Evolutionary conservation across 768 basidiomycete species (phyloP), one percentile per base, ranked within the genome.

Genomic region (Rhizopogon salebrosus): DNA sequence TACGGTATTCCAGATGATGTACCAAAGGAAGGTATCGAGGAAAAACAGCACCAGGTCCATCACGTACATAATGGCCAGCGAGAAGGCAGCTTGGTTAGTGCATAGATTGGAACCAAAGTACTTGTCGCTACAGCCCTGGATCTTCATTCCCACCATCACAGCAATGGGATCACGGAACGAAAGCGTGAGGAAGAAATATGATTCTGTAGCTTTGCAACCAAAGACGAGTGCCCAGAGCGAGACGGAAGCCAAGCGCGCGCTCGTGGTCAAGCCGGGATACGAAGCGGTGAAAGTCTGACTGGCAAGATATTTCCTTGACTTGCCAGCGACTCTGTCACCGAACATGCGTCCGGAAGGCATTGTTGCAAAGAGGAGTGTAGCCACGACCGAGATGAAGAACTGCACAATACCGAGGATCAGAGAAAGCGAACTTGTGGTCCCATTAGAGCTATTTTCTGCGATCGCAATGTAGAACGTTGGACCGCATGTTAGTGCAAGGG

Each of bases 21-120:
- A 99, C 97, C 97, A 99, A 27, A 99, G 73, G 87, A 98, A 99
- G 6, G 97, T 99, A 74, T 99, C 97, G 70, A 99, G 78, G 82
- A 98, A 99, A 82, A 92, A 99, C 41, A 99, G 81, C 48, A 88
- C 84, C 42, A 99, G 74, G 65, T 98, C 97, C 95, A 98, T 98
- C 76, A 97, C 75, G 67, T 94, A 98, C 95, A 98, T 99, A 76
- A 98, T 89, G 51, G 97, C 84, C 65, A 99, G 72, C 8, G 95
- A 88, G 72, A 98, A 98, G 3, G 90, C 91, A 2, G 94, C 90
- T 60, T 99, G 97, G 67, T 98, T 95, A 43, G 76, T 74, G 72
- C 97, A 99, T 14, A 99, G 80, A 8, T 75, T 77, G 60, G 78
- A 76, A 14, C 94, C 95, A 56, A 98, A 93, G 69, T 82, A 84